Conservation (phyloP, 768 basidiomycete species). For the Suillus bovinus region DNA sequence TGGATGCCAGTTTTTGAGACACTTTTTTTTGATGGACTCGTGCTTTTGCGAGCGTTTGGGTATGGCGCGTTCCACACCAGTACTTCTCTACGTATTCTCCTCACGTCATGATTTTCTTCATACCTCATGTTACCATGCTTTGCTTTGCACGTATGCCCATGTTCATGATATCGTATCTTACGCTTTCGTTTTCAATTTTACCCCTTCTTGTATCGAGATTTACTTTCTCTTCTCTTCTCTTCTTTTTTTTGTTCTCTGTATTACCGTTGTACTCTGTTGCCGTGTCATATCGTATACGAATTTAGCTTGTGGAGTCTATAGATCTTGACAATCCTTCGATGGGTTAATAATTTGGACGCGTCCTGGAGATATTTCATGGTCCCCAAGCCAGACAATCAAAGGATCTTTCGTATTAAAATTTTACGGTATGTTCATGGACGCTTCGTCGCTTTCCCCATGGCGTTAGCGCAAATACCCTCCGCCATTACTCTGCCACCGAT, state of each 20-base stretch:
- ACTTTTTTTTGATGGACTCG: not conserved
- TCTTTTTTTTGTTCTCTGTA: slow-evolving; percentile 8
- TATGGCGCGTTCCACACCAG: not conserved
- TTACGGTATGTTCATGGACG: not conserved
- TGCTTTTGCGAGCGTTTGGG: not conserved
- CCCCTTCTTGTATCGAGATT: slow-evolving; percentile 2
- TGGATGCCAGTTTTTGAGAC: not conserved
- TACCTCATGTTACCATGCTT: slow-evolving; percentile 4
- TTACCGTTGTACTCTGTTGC: slow-evolving; percentile 3
- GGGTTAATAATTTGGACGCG: not conserved
- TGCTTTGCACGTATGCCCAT: slow-evolving; percentile 9
- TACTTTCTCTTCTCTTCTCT: not conserved
- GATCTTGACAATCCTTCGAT: not conserved
- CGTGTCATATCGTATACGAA: slow-evolving; percentile 25
- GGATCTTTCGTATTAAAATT: not conserved
- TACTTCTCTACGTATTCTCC: not conserved
- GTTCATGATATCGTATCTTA: slow-evolving; percentile 13
- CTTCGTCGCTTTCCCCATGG: not conserved
- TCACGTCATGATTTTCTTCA: slow-evolving; percentile 1
- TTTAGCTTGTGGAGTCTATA: slow-evolving; percentile 12
- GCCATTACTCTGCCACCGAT: not conserved
- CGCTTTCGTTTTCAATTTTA: slow-evolving; percentile 1
- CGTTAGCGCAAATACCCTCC: not conserved
- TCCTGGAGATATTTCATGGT: not conserved
- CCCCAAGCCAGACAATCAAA: not conserved